Conservation (phyloP, 2,329 filamentous ascomycete species). For the Exserohilum rostratum region DNA sequence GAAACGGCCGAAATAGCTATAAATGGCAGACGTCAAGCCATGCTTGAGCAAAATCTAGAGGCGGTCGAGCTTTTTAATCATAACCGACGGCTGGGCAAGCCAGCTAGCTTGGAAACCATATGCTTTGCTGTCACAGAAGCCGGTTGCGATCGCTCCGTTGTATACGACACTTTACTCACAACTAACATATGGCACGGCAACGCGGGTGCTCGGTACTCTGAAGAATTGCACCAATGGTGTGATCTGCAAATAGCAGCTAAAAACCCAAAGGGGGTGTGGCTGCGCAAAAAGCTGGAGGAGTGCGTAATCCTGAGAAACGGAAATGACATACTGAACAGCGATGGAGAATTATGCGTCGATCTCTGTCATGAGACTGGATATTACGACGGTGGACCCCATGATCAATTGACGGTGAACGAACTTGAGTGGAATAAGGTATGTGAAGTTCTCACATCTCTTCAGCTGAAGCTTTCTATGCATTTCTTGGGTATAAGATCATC, state of each 20-base stretch:
- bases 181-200: constrained; percentile 23
- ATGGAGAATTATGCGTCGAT: neutral
- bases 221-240: constrained; percentile 37
- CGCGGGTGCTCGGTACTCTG: constrained; percentile 18
- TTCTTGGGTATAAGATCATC: too few relatives aligned
- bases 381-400: constrained; percentile 26
- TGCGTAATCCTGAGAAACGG: constrained; percentile 7
- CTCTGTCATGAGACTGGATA: constrained; percentile 21
- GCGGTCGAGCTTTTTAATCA: constrained; percentile 45
- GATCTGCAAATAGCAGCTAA: constrained; percentile 21
- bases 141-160: constrained; percentile 39
- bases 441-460: neutral
- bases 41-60: constrained; percentile 36
- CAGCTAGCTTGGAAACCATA: constrained; percentile 29
- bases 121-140: constrained; percentile 38
- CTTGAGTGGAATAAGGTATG: constrained; percentile 41
- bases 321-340: too few relatives aligned
- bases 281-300: constrained; percentile 32
- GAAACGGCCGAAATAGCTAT: constrained; percentile 14
- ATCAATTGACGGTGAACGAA: constrained; percentile 23
- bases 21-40: constrained; percentile 32
- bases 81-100: constrained; percentile 38
- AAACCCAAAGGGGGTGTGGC: constrained; percentile 36
- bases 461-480: neutral
- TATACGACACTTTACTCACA: constrained; percentile 37